Conservation (phyloP, 1,284 basidiomycete genomes). For the Ceratobasidium sp. region DNA sequence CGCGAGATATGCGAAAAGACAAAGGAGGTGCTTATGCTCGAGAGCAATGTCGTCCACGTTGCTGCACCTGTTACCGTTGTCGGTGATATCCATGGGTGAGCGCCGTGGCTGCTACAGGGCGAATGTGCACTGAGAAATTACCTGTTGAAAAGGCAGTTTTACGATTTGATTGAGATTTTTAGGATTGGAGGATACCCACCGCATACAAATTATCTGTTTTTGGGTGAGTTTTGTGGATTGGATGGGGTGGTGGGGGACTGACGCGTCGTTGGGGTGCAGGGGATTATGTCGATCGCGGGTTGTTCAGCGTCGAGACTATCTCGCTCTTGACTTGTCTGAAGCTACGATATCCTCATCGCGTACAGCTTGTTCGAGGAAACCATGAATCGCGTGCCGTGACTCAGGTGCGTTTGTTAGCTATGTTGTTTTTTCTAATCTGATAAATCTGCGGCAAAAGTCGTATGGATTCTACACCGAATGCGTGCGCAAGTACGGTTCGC, state of each 20-base stretch:
- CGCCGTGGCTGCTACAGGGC: constrained; percentile 46
- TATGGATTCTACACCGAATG: constrained; percentile 99
- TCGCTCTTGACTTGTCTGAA: constrained; percentile 97
- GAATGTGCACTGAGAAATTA: constrained; percentile 54
- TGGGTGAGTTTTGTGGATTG: constrained; percentile 71
- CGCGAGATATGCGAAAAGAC: constrained; percentile 99
- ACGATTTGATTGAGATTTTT: constrained; percentile 99
- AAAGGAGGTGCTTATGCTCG: constrained; percentile 98
- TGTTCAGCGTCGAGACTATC: constrained; percentile 99
- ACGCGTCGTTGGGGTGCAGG: constrained; percentile 62
- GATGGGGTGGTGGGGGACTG: too few species aligned
- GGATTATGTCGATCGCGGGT: constrained; percentile 97
- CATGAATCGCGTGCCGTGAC: constrained; percentile 99
- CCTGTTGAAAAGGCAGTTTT: constrained; percentile 83
- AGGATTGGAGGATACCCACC: constrained; percentile 97
- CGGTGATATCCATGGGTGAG: constrained; percentile 98
- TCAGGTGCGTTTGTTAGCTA: constrained; percentile 67
- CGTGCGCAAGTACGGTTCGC: constrained; percentile 94
- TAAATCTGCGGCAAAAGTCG: constrained; percentile 68
- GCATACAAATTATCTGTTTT: constrained; percentile 96
- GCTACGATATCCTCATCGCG: constrained; percentile 94
- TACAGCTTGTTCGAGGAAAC: constrained; percentile 97
- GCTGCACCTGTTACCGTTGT: constrained; percentile 98
- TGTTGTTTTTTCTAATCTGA: constrained; percentile 24
- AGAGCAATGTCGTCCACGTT: constrained; percentile 98